phyloP scores from a whole-genome alignment of 108 stramenopile species.

The Fistulifera solaris region DNA sequence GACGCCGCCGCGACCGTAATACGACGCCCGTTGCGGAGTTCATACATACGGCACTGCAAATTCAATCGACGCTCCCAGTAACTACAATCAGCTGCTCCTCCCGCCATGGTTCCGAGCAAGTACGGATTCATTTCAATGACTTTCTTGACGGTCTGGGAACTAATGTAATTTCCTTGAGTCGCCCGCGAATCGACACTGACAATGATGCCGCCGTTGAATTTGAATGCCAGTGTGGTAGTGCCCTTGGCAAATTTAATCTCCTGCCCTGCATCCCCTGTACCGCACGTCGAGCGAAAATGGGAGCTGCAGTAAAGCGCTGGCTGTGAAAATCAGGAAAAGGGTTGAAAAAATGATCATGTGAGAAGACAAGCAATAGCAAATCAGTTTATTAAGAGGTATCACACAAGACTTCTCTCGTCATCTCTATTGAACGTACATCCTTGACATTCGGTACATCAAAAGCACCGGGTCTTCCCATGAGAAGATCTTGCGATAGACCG shows the following conservation, averaged over 20 bases:
- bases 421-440: constrained; percentile 54
- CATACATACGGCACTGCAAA: constrained; percentile 95
- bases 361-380: too few species aligned
- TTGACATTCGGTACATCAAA: constrained; percentile 70
- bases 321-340: constrained; percentile 22
- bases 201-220: constrained; percentile 93
- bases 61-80: constrained; percentile 99
- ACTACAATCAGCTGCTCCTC: constrained; percentile 97
- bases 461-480: constrained; percentile 34
- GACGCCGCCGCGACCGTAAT: constrained; percentile 97
- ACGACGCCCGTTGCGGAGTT: constrained; percentile 93
- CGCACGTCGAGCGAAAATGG: constrained; percentile 85
- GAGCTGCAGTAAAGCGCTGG: constrained; percentile 77
- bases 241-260: constrained; percentile 93
- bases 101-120: constrained; percentile 99
- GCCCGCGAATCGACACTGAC: constrained; percentile 95
- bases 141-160: constrained; percentile 94
- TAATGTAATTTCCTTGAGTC: constrained; percentile 98
- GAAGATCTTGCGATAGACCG: constrained; percentile 25
- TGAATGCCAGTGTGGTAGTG: constrained; percentile 99
- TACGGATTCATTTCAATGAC: constrained; percentile 99
- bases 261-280: constrained; percentile 64
- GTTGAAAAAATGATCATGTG: constrained; percentile 13
- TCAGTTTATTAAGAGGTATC: too few species aligned
- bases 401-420: too few species aligned